Evolutionary conservation across 192 early-diverging fungal genomes (phyloP), one percentile per base, ranked within the genome.

Genomic region (Coemansia reversa): DNA sequence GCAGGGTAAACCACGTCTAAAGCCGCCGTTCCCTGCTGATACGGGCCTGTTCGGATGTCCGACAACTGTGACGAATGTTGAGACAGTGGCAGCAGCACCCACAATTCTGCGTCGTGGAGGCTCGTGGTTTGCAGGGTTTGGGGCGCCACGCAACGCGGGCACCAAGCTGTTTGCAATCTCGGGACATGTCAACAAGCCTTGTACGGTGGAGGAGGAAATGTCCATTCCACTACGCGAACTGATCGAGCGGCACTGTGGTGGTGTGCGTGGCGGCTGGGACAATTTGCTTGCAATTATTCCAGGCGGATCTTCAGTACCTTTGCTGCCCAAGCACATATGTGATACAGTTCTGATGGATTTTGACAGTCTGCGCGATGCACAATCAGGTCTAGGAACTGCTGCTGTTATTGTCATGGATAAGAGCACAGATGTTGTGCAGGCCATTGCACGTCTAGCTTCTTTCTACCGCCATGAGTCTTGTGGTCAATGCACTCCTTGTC

Each of bases 371-470:
- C 89, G 91, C 67, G 97, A 99, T 81, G 88, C 88, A 39, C 87
- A 94, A 71, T 93, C 92, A 66, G 94, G 94, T 48, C 84, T 98
- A 48, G 96, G 96, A 60, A 98, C 96, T 19, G 96, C 93, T 5
- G 96, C 93, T 32, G 92, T 98, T 23, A 96, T 98, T 76, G 96
- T 98, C 51, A 96, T 98, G 94, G 94, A 98, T 83, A 98, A 97
- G 85, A 91, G 90, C 65, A 94, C 93, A 33, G 97, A 99, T 73
- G 91, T 96, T 47, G 93, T 99, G 3, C 69, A 83, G 42, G 95
- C 94, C 61, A 99, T 99, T 74, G 89, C 93, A 7, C 89, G 97
- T 23, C 85, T 97, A 55, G 80, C 90, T 52, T 89, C 89, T 19
- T 99, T 99, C 80, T 99, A 97, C 84, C 88, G 92, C 78, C 97